A percentile compares a stretch with the other conserved stretches of the same genome.
Conservation (phyloP, 2,329 filamentous ascomycete genomes). For the Talaromyces sp. region DNA sequence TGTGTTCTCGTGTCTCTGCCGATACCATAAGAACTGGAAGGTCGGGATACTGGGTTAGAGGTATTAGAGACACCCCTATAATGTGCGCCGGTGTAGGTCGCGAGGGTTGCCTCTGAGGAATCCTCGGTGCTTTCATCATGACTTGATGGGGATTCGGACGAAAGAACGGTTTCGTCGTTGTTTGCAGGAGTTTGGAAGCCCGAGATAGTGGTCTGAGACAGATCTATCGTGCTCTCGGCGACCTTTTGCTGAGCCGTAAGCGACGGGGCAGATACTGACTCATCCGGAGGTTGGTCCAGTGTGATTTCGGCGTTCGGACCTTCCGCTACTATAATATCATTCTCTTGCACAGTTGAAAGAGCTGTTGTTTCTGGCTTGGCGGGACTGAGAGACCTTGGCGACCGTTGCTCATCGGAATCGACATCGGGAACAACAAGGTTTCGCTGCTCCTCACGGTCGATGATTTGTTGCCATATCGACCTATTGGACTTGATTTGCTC, state of each 20-base stretch:
- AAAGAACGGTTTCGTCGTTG: background rate
- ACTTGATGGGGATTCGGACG: slow-evolving; percentile 3
- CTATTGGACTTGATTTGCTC: slow-evolving; percentile 77
- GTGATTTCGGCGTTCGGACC: slow-evolving; percentile 3
- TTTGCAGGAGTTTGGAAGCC: slow-evolving; percentile 6
- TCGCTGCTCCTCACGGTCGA: slow-evolving; percentile 24
- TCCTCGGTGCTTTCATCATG: slow-evolving; percentile 1
- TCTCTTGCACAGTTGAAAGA: slow-evolving; percentile 15
- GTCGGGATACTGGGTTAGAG: slow-evolving; percentile 29
- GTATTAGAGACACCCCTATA: slow-evolving; percentile 18
- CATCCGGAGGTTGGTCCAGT: slow-evolving; percentile 7
- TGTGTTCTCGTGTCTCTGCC: slow-evolving; percentile 35
- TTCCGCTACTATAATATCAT: background rate
- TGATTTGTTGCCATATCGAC: slow-evolving; percentile 55
- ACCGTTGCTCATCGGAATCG: slow-evolving; percentile 21
- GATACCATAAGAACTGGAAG: slow-evolving; percentile 31
- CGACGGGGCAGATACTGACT: background rate
- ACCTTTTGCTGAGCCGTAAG: slow-evolving; percentile 2
- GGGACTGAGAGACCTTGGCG: slow-evolving; percentile 33
- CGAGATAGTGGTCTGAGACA: slow-evolving; percentile 5
- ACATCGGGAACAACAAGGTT: slow-evolving; percentile 11
- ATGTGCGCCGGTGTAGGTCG: background rate
- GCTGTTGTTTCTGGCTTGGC: slow-evolving; percentile 11
- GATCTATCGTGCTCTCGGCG: slow-evolving; percentile 5
- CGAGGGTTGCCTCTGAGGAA: slow-evolving; percentile 9